phyloP scores from a whole-genome alignment of 352 stramenopile species.

The Saprolegnia diclina region DNA sequence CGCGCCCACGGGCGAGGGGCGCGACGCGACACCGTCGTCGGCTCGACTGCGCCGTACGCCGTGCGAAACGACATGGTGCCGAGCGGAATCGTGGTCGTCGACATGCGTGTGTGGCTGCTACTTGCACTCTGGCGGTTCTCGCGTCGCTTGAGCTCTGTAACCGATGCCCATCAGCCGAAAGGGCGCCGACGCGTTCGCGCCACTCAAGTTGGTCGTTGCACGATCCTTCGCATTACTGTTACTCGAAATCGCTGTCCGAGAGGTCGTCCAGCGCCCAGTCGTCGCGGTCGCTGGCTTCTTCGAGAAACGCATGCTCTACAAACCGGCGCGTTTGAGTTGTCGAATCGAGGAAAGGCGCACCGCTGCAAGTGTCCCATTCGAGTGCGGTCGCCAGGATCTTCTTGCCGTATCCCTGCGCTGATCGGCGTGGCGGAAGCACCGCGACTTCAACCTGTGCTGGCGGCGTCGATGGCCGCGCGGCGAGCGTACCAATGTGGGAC shows the following conservation, averaged over 20 bases:
- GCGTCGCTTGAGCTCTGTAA: background rate
- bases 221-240: background rate
- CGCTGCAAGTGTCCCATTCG: conserved; percentile 25
- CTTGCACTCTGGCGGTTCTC: background rate
- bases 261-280: conserved; percentile 15
- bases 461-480: background rate
- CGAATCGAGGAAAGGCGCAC: background rate
- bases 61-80: background rate
- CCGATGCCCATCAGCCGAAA: background rate
- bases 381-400: background rate
- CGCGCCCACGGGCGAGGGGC: background rate
- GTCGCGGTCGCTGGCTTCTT: conserved; percentile 7
- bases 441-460: conserved; percentile 1
- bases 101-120: background rate
- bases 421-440: background rate
- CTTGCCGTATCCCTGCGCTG: conserved; percentile 7
- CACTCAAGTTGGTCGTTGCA: too few species aligned
- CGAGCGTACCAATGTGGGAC: conserved; percentile 19
- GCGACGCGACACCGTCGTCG: background rate
- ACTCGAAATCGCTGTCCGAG: conserved; percentile 27
- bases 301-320: conserved; percentile 20
- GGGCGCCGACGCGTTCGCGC: background rate
- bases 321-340: background rate
- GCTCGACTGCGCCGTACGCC: background rate
- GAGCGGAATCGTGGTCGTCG: background rate